A percentile compares a stretch with the other conserved stretches of the same genome.
phyloP scores from a whole-genome alignment of 2,329 filamentous ascomycete species.

The Chrysosporium keratinophilum region DNA sequence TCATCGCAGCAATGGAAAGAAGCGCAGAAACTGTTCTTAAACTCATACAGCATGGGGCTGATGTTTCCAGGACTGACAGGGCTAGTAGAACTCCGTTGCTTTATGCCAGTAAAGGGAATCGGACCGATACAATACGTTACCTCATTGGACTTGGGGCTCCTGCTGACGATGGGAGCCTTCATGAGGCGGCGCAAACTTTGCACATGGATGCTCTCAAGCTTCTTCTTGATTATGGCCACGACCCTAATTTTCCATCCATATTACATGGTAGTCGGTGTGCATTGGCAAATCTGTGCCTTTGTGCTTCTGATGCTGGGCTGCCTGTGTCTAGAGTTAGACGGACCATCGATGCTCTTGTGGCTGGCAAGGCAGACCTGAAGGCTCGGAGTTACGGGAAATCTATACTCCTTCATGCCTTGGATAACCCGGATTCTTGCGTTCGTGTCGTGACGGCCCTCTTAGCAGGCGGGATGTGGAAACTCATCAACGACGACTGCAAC shows the following conservation, averaged over 20 bases:
- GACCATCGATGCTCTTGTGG: conserved; percentile 48
- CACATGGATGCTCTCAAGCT: conserved; percentile 48
- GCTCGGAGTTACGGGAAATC: conserved; percentile 41
- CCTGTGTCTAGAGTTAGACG: conserved; percentile 43
- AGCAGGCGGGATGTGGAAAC: conserved; percentile 55
- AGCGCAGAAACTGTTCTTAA: conserved; percentile 49
- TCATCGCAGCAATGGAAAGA: conserved; percentile 48
- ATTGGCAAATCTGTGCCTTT: conserved; percentile 53
- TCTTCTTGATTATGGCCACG: conserved; percentile 50
- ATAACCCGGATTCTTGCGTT: conserved; percentile 45
- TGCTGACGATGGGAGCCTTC: conserved; percentile 55
- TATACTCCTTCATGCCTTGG: conserved; percentile 48
- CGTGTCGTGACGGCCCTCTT: conserved; percentile 49
- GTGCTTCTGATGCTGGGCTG: conserved; percentile 40
- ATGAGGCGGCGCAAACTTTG: conserved; percentile 52
- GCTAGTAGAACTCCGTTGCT: conserved; percentile 50
- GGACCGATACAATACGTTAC: conserved; percentile 43
- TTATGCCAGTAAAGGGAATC: conserved; percentile 48
- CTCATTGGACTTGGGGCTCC: conserved; percentile 48
- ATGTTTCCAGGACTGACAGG: conserved; percentile 49
- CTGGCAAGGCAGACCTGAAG: conserved; percentile 39
- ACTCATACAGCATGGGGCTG: conserved; percentile 49
- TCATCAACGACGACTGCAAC: conserved; percentile 52
- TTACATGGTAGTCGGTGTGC: conserved; percentile 54
- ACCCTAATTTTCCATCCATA: conserved; percentile 54